These are phyloP conservation scores for Brasenia schreberi DNA, from an alignment of 164 flowering plant genomes.

Conservation along the genomic window DNA sequence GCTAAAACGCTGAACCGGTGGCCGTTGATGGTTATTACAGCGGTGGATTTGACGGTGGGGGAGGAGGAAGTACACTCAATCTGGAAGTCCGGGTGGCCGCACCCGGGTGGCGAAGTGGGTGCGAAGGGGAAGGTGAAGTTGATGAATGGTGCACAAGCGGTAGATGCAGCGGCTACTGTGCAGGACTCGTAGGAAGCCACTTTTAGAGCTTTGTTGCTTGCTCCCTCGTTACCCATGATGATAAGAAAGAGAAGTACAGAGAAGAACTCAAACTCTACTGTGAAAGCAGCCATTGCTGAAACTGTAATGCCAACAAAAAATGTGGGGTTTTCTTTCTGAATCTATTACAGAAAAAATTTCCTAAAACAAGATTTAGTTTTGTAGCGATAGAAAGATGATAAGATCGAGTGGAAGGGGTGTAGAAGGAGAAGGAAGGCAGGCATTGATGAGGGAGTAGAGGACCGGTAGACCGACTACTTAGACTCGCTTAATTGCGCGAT, in stretches of 20 bases:
- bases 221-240: neutral
- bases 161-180: neutral
- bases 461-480: neutral
- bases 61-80: neutral
- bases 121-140: constrained; percentile 2
- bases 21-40: neutral
- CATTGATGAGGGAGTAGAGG: neutral
- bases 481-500: neutral
- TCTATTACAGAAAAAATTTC: neutral
- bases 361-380: neutral
- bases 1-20: neutral
- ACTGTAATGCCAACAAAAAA: no score
- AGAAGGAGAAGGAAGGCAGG: neutral
- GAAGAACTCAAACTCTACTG: neutral
- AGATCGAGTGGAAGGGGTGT: neutral
- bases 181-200: neutral
- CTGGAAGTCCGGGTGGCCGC: constrained; percentile 2
- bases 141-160: neutral
- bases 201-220: neutral
- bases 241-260: neutral
- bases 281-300: neutral
- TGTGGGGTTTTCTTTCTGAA: neutral
- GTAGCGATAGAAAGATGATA: neutral
- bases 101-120: neutral
- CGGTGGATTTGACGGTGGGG: neutral